Evolutionary conservation across 1,284 basidiomycete genomes (phyloP).

Genomic region (Albatrellus sp.): DNA sequence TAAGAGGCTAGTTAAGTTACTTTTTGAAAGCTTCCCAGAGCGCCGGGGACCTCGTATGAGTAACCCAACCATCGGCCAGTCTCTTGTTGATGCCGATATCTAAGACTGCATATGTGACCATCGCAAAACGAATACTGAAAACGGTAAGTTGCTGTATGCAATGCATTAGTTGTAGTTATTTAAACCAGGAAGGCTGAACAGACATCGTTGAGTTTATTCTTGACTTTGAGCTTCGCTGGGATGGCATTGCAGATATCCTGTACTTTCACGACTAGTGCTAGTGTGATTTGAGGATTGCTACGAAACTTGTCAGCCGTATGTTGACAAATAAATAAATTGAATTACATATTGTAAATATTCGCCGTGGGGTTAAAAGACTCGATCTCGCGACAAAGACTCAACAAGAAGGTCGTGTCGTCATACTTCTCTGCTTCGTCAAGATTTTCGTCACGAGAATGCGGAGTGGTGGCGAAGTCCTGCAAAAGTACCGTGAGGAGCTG

Average conservation of each 20-base stretch:
- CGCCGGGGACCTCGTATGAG: slow-evolving; percentile 5
- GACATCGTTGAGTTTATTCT: neutral
- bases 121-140: slow-evolving; percentile 7
- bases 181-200: neutral
- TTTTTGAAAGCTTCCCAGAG: slow-evolving; percentile 6
- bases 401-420: neutral
- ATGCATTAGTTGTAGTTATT: slow-evolving; percentile 2
- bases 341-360: neutral
- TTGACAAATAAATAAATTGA: neutral
- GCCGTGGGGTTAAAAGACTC: neutral
- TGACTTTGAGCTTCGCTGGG: too few relatives aligned
- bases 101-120: slow-evolving; percentile 9
- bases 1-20: neutral
- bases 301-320: neutral
- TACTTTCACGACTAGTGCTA: too few relatives aligned
- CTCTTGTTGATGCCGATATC: too few relatives aligned
- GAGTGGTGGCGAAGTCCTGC: neutral
- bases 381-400: neutral
- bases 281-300: neutral
- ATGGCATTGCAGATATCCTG: too few relatives aligned
- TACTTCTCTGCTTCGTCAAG: neutral
- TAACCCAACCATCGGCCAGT: slow-evolving; percentile 6
- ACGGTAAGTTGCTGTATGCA: slow-evolving; percentile 2
- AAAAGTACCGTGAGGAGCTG: slow-evolving; percentile 4
- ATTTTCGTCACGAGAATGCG: neutral